These are phyloP conservation scores for Salvia splendens DNA, from an alignment of 257 asterid genomes.

Conservation along the genomic window DNA sequence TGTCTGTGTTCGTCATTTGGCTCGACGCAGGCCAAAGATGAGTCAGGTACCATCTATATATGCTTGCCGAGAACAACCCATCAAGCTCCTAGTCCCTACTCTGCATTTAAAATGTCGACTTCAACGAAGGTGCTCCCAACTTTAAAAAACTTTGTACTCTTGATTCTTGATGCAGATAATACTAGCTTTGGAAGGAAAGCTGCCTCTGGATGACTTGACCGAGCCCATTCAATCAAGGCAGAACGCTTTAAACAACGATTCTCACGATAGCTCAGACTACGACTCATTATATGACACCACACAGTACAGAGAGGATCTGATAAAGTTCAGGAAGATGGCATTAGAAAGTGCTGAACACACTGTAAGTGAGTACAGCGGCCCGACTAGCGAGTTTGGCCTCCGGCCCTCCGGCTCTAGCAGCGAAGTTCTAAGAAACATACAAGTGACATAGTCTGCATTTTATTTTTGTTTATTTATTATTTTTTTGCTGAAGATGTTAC, in stretches of 20 bases:
- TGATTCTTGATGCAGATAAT: slow-evolving; percentile 45
- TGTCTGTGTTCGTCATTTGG: slow-evolving; percentile 80
- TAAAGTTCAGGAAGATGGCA: slow-evolving; percentile 76
- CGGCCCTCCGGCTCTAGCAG: slow-evolving; percentile 74
- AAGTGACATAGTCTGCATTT: slow-evolving; percentile 22
- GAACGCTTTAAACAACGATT: slow-evolving; percentile 36
- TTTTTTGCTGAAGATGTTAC: not conserved
- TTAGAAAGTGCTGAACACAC: slow-evolving; percentile 54
- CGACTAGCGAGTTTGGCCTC: slow-evolving; percentile 63
- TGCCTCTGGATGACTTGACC: slow-evolving; percentile 54
- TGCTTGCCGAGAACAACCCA: not conserved
- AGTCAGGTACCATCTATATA: slow-evolving; percentile 55
- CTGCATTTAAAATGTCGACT: too few species aligned
- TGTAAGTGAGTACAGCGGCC: slow-evolving; percentile 66
- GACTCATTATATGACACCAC: slow-evolving; percentile 53
- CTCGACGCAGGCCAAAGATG: slow-evolving; percentile 83
- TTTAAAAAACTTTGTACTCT: not conserved
- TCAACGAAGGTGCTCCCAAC: not conserved
- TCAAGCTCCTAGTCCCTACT: slow-evolving; percentile 10
- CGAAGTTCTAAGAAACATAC: slow-evolving; percentile 42
- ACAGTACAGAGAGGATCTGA: slow-evolving; percentile 78
- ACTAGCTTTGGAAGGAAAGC: slow-evolving; percentile 68
- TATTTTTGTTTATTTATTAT: not conserved
- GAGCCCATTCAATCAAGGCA: slow-evolving; percentile 53
- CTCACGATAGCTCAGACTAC: slow-evolving; percentile 61